Evolutionary conservation across 495 filamentous ascomycete species (phyloP).

Genomic region (Neurospora africana): DNA sequence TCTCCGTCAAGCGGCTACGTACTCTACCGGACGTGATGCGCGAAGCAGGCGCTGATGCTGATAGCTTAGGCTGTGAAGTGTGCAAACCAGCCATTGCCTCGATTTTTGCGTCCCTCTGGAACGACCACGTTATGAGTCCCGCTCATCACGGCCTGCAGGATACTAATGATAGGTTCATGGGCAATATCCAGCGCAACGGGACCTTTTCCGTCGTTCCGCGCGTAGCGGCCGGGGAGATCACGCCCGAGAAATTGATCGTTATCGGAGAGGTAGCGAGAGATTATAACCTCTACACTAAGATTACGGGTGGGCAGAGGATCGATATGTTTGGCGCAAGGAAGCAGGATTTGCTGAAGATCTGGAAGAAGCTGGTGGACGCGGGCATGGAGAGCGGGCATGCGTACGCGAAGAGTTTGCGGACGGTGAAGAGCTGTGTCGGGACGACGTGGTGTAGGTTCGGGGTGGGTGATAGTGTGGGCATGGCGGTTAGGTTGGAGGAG

Average conservation of each 20-base stretch:
- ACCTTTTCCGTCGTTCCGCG: constrained; percentile 88
- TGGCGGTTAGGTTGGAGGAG: constrained; percentile 87
- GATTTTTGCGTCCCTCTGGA: constrained; percentile 78
- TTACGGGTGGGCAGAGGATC: constrained; percentile 90
- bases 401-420: constrained; percentile 85
- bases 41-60: constrained; percentile 60
- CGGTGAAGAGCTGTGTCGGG: constrained; percentile 91
- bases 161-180: constrained; percentile 89
- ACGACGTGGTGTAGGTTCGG: constrained; percentile 94
- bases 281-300: constrained; percentile 85
- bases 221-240: constrained; percentile 82
- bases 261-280: constrained; percentile 86
- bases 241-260: constrained; percentile 77
- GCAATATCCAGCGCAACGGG: constrained; percentile 89
- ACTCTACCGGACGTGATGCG: constrained; percentile 75
- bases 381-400: constrained; percentile 96
- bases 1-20: constrained; percentile 70
- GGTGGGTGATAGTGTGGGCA: constrained; percentile 91
- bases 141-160: constrained; percentile 75
- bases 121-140: constrained; percentile 73
- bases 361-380: constrained; percentile 71
- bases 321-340: constrained; percentile 94
- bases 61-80: constrained; percentile 77
- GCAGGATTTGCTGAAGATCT: constrained; percentile 84
- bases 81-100: constrained; percentile 85